Conservation (phyloP, 164 flowering plant species). For the Nymphaea colorata region DNA sequence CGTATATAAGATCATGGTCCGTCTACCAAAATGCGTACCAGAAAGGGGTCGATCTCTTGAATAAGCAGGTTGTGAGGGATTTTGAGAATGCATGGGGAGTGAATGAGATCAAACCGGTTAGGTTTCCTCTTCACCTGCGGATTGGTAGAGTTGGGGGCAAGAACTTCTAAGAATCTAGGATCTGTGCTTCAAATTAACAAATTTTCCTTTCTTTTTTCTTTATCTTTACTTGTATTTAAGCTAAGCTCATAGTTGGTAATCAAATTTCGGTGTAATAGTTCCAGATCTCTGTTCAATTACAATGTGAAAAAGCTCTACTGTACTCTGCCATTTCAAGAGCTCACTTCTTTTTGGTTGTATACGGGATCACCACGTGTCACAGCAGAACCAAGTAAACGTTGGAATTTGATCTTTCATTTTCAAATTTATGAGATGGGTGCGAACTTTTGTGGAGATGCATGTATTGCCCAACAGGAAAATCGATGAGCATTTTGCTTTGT, state of each 20-base stretch:
- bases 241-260: background rate
- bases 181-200: background rate
- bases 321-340: too few relatives aligned
- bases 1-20: conserved; percentile 15
- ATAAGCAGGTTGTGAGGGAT: conserved; percentile 13
- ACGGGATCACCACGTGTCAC: too few relatives aligned
- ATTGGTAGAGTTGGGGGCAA: background rate
- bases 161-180: background rate
- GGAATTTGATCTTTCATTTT: too few relatives aligned
- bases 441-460: too few relatives aligned
- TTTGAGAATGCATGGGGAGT: conserved; percentile 17
- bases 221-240: background rate
- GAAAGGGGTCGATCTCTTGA: conserved; percentile 19
- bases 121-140: background rate
- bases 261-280: background rate
- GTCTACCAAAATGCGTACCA: conserved; percentile 13
- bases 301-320: too few relatives aligned
- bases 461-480: too few relatives aligned
- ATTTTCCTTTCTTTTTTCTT: background rate
- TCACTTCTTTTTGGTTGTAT: too few relatives aligned
- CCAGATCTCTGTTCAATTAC: too few relatives aligned
- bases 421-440: too few relatives aligned
- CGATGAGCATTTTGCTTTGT: too few relatives aligned
- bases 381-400: too few relatives aligned
- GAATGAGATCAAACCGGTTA: background rate